Conservation (phyloP, 305 asterid genomes). For the Striga hermonthica region DNA sequence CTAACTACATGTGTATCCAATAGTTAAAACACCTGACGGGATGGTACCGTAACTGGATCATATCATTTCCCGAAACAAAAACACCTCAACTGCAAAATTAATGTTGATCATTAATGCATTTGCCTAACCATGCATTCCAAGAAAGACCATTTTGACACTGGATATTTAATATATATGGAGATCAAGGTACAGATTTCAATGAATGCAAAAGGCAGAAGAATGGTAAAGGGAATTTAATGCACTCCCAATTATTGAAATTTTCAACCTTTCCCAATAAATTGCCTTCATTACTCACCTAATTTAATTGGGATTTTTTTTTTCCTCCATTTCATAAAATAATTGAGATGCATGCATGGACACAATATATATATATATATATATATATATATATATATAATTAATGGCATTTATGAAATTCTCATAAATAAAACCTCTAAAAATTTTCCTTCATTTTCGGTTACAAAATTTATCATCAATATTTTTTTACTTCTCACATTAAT, state of each 20-base stretch:
- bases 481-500: too few species aligned
- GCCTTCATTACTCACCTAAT: neutral
- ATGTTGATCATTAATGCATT: conserved; percentile 22
- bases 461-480: too few species aligned
- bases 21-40: too few species aligned
- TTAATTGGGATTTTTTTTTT: neutral
- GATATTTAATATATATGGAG: conserved; percentile 36
- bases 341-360: too few species aligned
- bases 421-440: too few species aligned
- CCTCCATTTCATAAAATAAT: neutral
- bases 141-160: conserved; percentile 30
- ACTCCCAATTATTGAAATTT: conserved; percentile 38
- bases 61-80: too few species aligned
- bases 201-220: conserved; percentile 36
- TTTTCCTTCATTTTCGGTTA: too few species aligned
- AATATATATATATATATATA: too few species aligned
- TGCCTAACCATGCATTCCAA: conserved; percentile 30
- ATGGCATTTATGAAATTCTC: too few species aligned
- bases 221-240: conserved; percentile 38
- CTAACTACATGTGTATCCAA: too few species aligned
- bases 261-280: conserved; percentile 28
- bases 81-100: neutral
- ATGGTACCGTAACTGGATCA: too few species aligned
- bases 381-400: too few species aligned
- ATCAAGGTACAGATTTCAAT: conserved; percentile 30